A percentile compares a stretch with the other conserved stretches of the same genome.
phyloP scores from a whole-genome alignment of 1,139 yeast species.

The Yamadazyma friedrichii region DNA sequence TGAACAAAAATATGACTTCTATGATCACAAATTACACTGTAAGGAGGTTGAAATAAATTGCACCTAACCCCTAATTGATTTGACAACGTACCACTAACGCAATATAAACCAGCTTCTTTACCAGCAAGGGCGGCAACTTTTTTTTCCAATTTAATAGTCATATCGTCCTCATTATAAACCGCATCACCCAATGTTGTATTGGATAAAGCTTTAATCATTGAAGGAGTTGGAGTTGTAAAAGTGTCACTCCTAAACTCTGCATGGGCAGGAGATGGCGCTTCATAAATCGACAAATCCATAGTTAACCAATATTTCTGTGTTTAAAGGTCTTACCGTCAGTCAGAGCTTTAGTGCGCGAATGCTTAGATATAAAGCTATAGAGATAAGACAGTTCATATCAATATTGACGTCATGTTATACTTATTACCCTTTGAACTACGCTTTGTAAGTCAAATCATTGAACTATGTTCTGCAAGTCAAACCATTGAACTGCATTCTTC shows the following conservation, averaged over 20 bases:
- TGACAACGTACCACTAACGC: constrained; percentile 88
- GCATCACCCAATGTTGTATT: constrained; percentile 71
- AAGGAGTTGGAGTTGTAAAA: constrained; percentile 83
- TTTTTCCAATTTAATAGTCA: constrained; percentile 63
- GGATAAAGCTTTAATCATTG: constrained; percentile 49
- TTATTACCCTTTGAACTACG: too few relatives aligned
- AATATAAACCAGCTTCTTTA: constrained; percentile 78
- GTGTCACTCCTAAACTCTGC: constrained; percentile 84
- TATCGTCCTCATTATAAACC: constrained; percentile 80
- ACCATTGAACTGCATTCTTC: too few relatives aligned
- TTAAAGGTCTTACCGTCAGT: too few relatives aligned
- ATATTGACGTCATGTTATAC: too few relatives aligned
- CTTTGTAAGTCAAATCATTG: too few relatives aligned
- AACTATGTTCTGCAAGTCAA: too few relatives aligned
- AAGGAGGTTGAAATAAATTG: constrained; percentile 82
- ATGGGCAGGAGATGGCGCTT: constrained; percentile 29
- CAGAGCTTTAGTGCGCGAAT: too few relatives aligned
- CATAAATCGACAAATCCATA: constrained; percentile 14
- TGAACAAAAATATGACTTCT: constrained; percentile 80
- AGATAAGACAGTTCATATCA: too few relatives aligned
- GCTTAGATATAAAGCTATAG: too few relatives aligned
- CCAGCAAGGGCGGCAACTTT: constrained; percentile 73
- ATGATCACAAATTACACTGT: constrained; percentile 78
- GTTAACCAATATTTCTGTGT: not conserved
- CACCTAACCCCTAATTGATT: constrained; percentile 85